Evolutionary conservation across 768 basidiomycete genomes (phyloP), one percentile per base, ranked within the genome.

Genomic region (Mycena latifolia): DNA sequence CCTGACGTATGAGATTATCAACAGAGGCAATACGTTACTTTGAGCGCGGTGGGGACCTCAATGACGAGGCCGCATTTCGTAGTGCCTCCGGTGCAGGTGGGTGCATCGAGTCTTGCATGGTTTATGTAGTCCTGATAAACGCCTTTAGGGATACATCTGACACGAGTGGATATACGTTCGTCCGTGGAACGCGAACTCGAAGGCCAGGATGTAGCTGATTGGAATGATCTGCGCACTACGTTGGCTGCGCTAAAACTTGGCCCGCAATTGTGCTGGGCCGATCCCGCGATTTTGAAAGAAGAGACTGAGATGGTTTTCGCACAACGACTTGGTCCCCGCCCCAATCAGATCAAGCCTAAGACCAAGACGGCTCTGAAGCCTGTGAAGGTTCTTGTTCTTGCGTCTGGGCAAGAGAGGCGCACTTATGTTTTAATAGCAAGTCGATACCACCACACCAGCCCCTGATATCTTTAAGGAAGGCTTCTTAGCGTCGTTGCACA

Each of bases 401-500:
- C 37, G 17, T 15, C 37, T 39, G 14, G 15, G 11, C 3, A 9
- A 39, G 37, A 15, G 37, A 14, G 15, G 14, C 15, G 37, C 14
- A 18, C 37, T 39, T 14, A 39, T 39, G 14, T 39, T 39, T 12
- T 33, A 33, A 33, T 15, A 10, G 37, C 37, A 39, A 14, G 15
- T 39, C 15, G 37, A 39, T 39, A 35, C 14, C 33, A 35, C 15
- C 7, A 39, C 15, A 35, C 14, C 33, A 35, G 14, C 37, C 37
- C 15, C 37, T 39, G 17, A 14, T 14, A 92, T 98, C 29, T 99
- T 98, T 73, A 90, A 93, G 65, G 94, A 96, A 75, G 98, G 97
- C 5, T 99, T 97, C 81, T 86, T 99, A 15, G 94, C 94, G 1
- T 84, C 88, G 58, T 88, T 99, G 37, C 96, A 99, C 76, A 94